Evolutionary conservation across 805 yeast genomes (phyloP).

Genomic region (Metschnikowia arizonensis): DNA sequence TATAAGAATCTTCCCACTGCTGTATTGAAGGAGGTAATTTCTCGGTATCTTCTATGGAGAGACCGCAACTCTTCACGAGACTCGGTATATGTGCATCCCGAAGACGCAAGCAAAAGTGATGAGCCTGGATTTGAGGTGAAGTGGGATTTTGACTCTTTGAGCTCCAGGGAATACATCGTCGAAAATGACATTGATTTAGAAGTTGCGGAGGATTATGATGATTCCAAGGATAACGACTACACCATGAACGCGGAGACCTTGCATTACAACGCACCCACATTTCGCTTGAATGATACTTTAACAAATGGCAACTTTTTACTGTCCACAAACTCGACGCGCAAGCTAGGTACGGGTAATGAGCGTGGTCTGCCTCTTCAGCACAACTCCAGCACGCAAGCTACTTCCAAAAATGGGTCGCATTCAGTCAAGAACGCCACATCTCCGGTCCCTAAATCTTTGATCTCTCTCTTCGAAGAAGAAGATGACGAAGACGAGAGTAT

Average conservation of each 20-base stretch:
- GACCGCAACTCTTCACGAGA: slow-evolving; percentile 58
- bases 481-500: slow-evolving; percentile 5
- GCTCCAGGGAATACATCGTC: slow-evolving; percentile 66
- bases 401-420: slow-evolving; percentile 1
- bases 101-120: slow-evolving; percentile 16
- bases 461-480: slow-evolving; percentile 17
- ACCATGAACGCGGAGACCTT: slow-evolving; percentile 27
- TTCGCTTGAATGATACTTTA: slow-evolving; percentile 23
- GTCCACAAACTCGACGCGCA: slow-evolving; percentile 11
- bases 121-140: slow-evolving; percentile 44
- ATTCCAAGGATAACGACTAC: slow-evolving; percentile 22
- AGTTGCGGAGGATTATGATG: slow-evolving; percentile 26
- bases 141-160: slow-evolving; percentile 88
- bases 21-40: slow-evolving; percentile 66
- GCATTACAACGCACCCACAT: slow-evolving; percentile 4
- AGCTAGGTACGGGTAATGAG: slow-evolving; percentile 2
- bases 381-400: slow-evolving; percentile 5
- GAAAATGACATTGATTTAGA: slow-evolving; percentile 54
- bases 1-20: slow-evolving; percentile 59
- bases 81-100: slow-evolving; percentile 36
- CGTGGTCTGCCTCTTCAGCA: slow-evolving; percentile 2
- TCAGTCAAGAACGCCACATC: slow-evolving; percentile 3
- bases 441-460: slow-evolving; percentile 15
- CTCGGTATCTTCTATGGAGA: slow-evolving; percentile 71
- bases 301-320: slow-evolving; percentile 19